Evolutionary conservation across 768 basidiomycete genomes (phyloP).

Genomic region (Termitomyces heimii): DNA sequence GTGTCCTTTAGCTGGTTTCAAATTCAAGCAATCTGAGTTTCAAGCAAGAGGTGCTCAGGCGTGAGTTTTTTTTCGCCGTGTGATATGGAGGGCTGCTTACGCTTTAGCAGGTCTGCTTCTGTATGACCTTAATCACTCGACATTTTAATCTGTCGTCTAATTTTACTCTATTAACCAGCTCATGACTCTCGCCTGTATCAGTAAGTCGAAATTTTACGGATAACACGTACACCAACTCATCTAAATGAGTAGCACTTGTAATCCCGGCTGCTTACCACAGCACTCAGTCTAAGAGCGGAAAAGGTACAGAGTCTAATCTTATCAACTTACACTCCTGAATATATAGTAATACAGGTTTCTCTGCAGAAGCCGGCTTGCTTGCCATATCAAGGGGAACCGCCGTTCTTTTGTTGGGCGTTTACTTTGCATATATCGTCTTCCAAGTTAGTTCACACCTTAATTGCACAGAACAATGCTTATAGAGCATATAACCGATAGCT

Average conservation of each 20-base stretch:
- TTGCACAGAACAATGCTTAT: not conserved
- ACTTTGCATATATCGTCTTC: slow-evolving; percentile 70
- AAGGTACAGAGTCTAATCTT: slow-evolving; percentile 6
- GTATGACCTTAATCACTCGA: slow-evolving; percentile 21
- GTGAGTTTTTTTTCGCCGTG: slow-evolving; percentile 32
- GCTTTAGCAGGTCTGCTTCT: slow-evolving; percentile 36
- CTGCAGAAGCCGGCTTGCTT: slow-evolving; percentile 45
- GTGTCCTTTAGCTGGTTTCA: slow-evolving; percentile 49
- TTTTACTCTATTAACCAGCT: slow-evolving; percentile 34
- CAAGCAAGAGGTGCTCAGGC: slow-evolving; percentile 84
- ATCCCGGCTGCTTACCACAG: slow-evolving; percentile 85
- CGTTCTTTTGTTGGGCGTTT: slow-evolving; percentile 66
- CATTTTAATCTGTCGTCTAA: slow-evolving; percentile 1
- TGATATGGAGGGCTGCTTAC: slow-evolving; percentile 1
- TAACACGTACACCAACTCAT: not conserved
- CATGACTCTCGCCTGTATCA: slow-evolving; percentile 85
- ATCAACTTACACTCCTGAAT: not conserved
- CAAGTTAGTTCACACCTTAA: slow-evolving; percentile 41
- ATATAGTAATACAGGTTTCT: slow-evolving; percentile 16
- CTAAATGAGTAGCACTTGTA: slow-evolving; percentile 52
- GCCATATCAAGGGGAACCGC: slow-evolving; percentile 80
- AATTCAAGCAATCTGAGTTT: slow-evolving; percentile 65
- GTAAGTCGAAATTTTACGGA: slow-evolving; percentile 31
- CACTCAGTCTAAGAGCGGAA: slow-evolving; percentile 21
- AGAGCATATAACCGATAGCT: slow-evolving; percentile 37